Conservation (phyloP, 805 yeast genomes). For the Metschnikowia chrysomelidarum region DNA sequence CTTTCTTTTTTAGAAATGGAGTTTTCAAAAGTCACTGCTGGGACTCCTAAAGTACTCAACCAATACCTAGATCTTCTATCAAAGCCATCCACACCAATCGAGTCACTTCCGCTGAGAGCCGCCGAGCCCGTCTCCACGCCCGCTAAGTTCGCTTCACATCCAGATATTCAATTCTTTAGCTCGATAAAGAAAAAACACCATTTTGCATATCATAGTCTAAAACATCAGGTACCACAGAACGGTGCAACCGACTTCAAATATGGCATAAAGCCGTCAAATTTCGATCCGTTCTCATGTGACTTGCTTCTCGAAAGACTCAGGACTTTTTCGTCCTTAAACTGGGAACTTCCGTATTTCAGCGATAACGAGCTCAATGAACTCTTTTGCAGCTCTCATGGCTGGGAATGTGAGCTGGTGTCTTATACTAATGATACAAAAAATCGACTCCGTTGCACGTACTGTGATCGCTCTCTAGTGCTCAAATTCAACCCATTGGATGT, state of each 20-base stretch:
- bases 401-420: slow-evolving; percentile 44
- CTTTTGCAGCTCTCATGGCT: slow-evolving; percentile 50
- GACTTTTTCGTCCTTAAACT: slow-evolving; percentile 46
- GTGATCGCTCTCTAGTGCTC: slow-evolving; percentile 29
- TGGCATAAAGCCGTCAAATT: slow-evolving; percentile 15
- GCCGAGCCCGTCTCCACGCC: slow-evolving; percentile 21
- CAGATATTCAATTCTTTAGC: slow-evolving; percentile 40
- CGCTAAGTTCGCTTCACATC: slow-evolving; percentile 25
- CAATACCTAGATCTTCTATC: slow-evolving; percentile 15
- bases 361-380: slow-evolving; percentile 41
- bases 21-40: slow-evolving; percentile 5
- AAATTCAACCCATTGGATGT: slow-evolving; percentile 23
- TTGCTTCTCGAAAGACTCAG: slow-evolving; percentile 39
- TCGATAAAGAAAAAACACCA: slow-evolving; percentile 36
- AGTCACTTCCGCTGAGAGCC: not conserved
- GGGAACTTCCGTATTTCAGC: slow-evolving; percentile 37
- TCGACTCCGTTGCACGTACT: slow-evolving; percentile 33
- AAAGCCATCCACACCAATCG: not conserved
- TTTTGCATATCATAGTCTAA: slow-evolving; percentile 35
- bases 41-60: slow-evolving; percentile 18
- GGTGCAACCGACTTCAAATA: not conserved
- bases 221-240: slow-evolving; percentile 8
- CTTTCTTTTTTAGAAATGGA: slow-evolving; percentile 3
- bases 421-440: slow-evolving; percentile 25
- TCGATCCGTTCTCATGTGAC: slow-evolving; percentile 39